phyloP scores from a whole-genome alignment of 495 filamentous ascomycete species.

The Paragyromitra xinjiangensis region DNA sequence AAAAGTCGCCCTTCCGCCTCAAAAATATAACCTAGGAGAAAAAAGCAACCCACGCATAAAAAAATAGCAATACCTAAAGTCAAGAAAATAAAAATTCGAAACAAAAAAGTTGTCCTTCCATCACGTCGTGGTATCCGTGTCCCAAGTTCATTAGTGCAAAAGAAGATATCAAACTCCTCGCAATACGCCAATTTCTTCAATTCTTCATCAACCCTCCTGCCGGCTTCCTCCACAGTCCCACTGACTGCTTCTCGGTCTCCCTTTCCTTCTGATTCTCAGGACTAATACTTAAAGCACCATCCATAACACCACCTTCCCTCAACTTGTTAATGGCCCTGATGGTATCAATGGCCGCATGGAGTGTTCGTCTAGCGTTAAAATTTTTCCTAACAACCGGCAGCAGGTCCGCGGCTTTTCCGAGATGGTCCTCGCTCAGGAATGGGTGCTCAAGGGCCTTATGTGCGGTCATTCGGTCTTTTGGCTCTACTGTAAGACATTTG shows the following conservation, averaged over 20 bases:
- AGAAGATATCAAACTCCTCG: neutral
- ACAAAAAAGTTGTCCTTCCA: neutral
- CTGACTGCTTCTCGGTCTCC: slow-evolving; percentile 60
- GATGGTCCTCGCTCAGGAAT: slow-evolving; percentile 74
- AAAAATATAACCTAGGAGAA: neutral
- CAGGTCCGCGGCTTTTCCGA: slow-evolving; percentile 72
- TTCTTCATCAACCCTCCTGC: slow-evolving; percentile 57
- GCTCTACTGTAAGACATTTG: slow-evolving; percentile 85
- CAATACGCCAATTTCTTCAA: slow-evolving; percentile 15
- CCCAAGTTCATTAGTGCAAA: slow-evolving; percentile 17
- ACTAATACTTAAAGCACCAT: slow-evolving; percentile 73
- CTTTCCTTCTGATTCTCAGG: slow-evolving; percentile 65
- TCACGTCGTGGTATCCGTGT: slow-evolving; percentile 5
- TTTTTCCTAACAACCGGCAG: slow-evolving; percentile 97
- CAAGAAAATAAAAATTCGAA: slow-evolving; percentile 8
- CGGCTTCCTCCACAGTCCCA: slow-evolving; percentile 58
- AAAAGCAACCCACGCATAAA: slow-evolving; percentile 8
- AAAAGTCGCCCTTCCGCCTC: slow-evolving; percentile 5
- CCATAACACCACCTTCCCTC: slow-evolving; percentile 83
- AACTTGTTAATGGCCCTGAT: slow-evolving; percentile 98
- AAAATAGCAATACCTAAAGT: neutral
- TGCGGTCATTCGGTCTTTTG: slow-evolving; percentile 85
- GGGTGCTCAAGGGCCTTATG: slow-evolving; percentile 89
- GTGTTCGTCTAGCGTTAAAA: slow-evolving; percentile 92
- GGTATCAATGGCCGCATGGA: slow-evolving; percentile 97